Base-by-base conservation (phyloP, 345 rosid genomes). In the Isatis tinctoria region DNA sequence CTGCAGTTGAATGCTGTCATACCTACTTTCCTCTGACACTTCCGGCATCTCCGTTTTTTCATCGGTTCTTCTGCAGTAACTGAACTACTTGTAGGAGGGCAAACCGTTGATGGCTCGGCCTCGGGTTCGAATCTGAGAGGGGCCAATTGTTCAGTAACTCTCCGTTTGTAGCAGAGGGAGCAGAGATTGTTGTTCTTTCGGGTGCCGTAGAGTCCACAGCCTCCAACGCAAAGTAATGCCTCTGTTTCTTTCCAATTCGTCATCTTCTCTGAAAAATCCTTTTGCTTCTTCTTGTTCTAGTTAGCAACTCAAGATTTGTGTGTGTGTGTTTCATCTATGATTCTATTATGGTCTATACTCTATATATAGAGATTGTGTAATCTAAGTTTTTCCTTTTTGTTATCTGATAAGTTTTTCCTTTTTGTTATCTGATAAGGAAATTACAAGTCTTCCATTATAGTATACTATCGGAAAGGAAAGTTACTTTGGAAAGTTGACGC, bases 1-100 rank as follows among this genome's bases (percentile, higher is more conserved):
- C 79, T 78, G 74, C 96, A 89, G 36, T 64, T 80, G 47, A 89
- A 91, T 48, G 91, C 91, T 10, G 86, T 80, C 62, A 91, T 59
- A 22, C 93, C 93, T 37, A 91, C 86, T 32, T 86, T 82, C 82
- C 75, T 91, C 18, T 62, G 26, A 66, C 96, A 91, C 14, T 65
- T 60, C n/a, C 45, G 74, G 62, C 96, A 91, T 76, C 88, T 78
- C 59, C 33, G 82, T 65, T 73, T 59, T n/a, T 4, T 12, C 11
- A n/a, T 47, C 11, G 53, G 49, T 73, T 40, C 62, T 32, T 62
- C 11, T 14, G 20, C 33, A 24, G 12, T 2, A 13, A 48, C 53
- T n/a, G 51, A n/a, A 18, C 28, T 10, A 16, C 17, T 40, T 5
- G 10, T 33, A 10, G 48, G 8, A 27, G 57, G 14, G 30, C 8